phyloP scores from a whole-genome alignment of 345 rosid genomes.

The Hirschfeldia incana region DNA sequence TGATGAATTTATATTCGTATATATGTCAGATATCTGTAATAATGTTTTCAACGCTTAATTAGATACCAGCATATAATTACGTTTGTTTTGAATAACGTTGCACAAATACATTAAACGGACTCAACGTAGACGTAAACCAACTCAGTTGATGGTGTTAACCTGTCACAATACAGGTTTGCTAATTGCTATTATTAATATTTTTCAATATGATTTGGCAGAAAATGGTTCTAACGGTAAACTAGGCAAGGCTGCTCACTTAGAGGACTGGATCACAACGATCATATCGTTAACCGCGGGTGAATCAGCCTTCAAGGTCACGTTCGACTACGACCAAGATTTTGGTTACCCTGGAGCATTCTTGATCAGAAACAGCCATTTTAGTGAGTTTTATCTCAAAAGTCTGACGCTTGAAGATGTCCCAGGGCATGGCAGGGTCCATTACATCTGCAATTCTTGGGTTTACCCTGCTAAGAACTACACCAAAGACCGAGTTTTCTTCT shows the following conservation, averaged over 20 bases:
- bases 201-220: conserved; percentile 25
- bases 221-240: conserved; percentile 49
- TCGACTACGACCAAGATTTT: conserved; percentile 56
- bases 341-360: conserved; percentile 75
- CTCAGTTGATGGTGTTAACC: neutral
- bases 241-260: conserved; percentile 61
- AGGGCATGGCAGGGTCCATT: conserved; percentile 64
- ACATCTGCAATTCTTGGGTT: conserved; percentile 87
- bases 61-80: neutral
- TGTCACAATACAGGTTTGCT: neutral
- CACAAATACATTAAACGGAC: neutral
- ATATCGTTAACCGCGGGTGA: conserved; percentile 49
- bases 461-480: conserved; percentile 58
- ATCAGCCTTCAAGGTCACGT: conserved; percentile 48
- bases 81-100: no score
- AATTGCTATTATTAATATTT: neutral
- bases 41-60: neutral
- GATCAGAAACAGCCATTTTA: conserved; percentile 57
- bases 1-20: neutral
- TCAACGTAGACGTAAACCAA: neutral
- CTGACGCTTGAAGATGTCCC: conserved; percentile 74
- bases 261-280: conserved; percentile 46
- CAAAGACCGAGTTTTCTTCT: conserved; percentile 70
- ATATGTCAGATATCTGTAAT: neutral
- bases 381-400: conserved; percentile 68